These are phyloP conservation scores for Sanghuangporus sanghuang DNA, from an alignment of 1,284 basidiomycete species.

Conservation along the genomic window DNA sequence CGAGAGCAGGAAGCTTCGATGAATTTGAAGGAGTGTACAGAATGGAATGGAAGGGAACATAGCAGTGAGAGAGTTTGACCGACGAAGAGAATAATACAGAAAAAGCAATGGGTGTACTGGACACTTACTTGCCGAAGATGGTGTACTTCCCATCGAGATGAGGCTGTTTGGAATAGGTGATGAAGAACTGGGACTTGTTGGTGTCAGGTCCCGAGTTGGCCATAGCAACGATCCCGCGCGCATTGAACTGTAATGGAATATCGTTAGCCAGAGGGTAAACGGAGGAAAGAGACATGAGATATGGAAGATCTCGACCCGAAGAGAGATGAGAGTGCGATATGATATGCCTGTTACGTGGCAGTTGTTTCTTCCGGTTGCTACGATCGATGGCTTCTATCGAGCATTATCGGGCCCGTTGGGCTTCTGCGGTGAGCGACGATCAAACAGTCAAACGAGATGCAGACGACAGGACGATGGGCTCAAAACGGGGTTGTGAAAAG, in stretches of 20 bases:
- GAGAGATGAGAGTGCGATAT: background rate
- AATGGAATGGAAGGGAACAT: background rate
- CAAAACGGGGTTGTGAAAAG: too few relatives aligned
- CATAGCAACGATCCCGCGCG: conserved; percentile 93
- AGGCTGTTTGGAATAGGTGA: conserved; percentile 87
- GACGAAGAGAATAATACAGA: too few relatives aligned
- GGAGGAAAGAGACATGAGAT: background rate
- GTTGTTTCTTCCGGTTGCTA: too few relatives aligned
- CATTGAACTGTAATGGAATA: conserved; percentile 71
- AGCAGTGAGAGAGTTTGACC: background rate
- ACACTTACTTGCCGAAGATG: conserved; percentile 69
- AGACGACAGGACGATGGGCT: background rate
- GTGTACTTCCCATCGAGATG: conserved; percentile 94
- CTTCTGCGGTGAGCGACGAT: background rate
- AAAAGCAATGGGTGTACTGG: too few relatives aligned
- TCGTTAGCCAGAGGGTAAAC: background rate
- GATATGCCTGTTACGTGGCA: background rate
- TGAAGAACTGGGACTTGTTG: conserved; percentile 95
- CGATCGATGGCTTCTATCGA: too few relatives aligned
- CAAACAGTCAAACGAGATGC: background rate
- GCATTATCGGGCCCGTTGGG: background rate
- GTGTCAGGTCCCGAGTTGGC: conserved; percentile 91
- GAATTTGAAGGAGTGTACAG: background rate
- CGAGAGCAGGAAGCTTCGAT: background rate
- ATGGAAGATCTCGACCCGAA: background rate